These are phyloP conservation scores for Epichloe typhina DNA, from an alignment of 2,329 filamentous ascomycete genomes.

Conservation along the genomic window DNA sequence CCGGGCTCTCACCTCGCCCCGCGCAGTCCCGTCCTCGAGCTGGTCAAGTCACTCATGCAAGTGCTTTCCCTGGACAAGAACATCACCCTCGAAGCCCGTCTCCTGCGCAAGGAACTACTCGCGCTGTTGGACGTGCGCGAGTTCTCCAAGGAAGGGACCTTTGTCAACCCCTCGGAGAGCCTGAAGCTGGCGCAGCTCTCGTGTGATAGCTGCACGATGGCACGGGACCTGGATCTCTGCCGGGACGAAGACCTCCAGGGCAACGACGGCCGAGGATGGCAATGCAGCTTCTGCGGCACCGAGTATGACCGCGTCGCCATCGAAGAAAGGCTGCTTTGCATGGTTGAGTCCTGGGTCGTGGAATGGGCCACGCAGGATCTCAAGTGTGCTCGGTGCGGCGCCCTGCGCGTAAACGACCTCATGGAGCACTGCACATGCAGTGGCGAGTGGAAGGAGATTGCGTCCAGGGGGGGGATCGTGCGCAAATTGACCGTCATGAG, in stretches of 20 bases:
- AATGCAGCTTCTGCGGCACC: slow-evolving; percentile 61
- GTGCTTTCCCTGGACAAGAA: slow-evolving; percentile 83
- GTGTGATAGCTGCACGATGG: slow-evolving; percentile 82
- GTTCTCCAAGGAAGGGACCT: slow-evolving; percentile 78
- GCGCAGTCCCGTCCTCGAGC: slow-evolving; percentile 66
- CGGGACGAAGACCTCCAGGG: slow-evolving; percentile 67
- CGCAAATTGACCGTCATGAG: slow-evolving; percentile 55
- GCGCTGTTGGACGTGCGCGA: slow-evolving; percentile 88
- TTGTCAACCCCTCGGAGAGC: slow-evolving; percentile 69
- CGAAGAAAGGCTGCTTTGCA: slow-evolving; percentile 68
- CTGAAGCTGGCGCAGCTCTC: slow-evolving; percentile 64
- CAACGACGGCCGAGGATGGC: slow-evolving; percentile 44
- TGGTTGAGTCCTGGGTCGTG: slow-evolving; percentile 61
- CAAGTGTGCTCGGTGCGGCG: slow-evolving; percentile 59
- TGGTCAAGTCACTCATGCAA: slow-evolving; percentile 89
- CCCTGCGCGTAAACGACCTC: slow-evolving; percentile 77
- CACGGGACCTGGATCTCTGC: slow-evolving; percentile 82
- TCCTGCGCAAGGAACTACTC: slow-evolving; percentile 80
- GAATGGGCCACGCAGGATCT: slow-evolving; percentile 86
- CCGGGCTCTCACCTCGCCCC: slow-evolving; percentile 50
- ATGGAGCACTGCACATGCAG: slow-evolving; percentile 94
- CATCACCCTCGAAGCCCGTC: slow-evolving; percentile 74
- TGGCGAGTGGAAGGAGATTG: slow-evolving; percentile 66
- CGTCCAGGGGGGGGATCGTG: slow-evolving; percentile 51
- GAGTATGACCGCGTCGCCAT: slow-evolving; percentile 68